Conservation (phyloP, 148 eudicot genomes). For the Polygonum aviculare region DNA sequence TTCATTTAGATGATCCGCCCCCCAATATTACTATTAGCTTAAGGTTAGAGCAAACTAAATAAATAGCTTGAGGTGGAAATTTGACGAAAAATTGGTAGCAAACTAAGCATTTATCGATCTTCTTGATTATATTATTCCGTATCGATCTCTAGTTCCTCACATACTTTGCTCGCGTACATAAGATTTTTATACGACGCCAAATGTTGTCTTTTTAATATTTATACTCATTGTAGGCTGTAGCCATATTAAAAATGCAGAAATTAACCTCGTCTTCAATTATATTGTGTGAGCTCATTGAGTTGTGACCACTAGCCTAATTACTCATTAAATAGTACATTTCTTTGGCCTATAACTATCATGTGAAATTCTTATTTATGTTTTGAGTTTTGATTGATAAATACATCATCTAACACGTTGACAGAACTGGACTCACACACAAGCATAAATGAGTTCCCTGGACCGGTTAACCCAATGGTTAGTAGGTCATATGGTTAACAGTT, state of each 20-base stretch:
- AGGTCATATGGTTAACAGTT: not conserved
- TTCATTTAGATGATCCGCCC: slow-evolving; percentile 3
- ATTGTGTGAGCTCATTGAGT: no score
- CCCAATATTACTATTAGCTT: not conserved
- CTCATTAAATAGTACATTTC: no score
- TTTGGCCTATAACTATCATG: no score
- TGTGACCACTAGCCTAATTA: no score
- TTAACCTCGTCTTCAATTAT: no score
- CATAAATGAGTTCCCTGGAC: not conserved
- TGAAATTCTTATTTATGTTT: no score
- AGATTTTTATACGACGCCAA: no score
- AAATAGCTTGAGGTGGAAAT: not conserved
- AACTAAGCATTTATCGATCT: not conserved
- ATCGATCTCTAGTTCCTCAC: not conserved
- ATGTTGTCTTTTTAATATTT: no score
- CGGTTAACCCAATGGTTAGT: not conserved
- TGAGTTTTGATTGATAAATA: no score
- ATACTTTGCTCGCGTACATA: not conserved
- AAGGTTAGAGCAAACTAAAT: not conserved
- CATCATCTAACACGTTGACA: not conserved
- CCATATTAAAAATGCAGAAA: no score
- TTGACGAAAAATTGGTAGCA: not conserved
- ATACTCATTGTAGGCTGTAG: no score
- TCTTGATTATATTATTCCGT: not conserved
- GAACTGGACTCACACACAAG: not conserved